Conservation (phyloP, 805 yeast genomes). For the Barnettozyma wickerhamii region DNA sequence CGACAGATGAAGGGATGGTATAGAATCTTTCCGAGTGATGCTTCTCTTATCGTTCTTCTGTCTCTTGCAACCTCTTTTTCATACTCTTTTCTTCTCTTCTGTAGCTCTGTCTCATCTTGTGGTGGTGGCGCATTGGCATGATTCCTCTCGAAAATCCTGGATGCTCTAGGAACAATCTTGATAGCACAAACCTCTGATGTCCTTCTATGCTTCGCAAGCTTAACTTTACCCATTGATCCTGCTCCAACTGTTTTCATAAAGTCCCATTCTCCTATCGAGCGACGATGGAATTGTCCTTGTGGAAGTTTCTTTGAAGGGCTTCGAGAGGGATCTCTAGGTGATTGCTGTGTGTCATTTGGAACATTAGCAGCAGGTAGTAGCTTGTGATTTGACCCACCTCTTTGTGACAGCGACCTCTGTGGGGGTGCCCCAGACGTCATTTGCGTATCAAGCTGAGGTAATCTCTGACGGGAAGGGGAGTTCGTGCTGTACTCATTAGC, state of each 20-base stretch:
- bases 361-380: slow-evolving; percentile 11
- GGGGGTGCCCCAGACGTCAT: slow-evolving; percentile 18
- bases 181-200: slow-evolving; percentile 87
- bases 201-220: slow-evolving; percentile 79
- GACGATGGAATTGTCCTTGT: slow-evolving; percentile 60
- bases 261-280: slow-evolving; percentile 95
- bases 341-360: background rate
- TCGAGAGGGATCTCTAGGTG: background rate
- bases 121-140: slow-evolving; percentile 70
- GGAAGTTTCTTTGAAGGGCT: slow-evolving; percentile 18
- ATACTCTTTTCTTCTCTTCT: slow-evolving; percentile 61
- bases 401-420: slow-evolving; percentile 8
- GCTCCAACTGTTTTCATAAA: slow-evolving; percentile 94
- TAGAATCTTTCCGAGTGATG: slow-evolving; percentile 84
- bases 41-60: slow-evolving; percentile 89
- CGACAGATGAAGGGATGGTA: slow-evolving; percentile 92
- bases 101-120: slow-evolving; percentile 48
- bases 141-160: slow-evolving; percentile 66
- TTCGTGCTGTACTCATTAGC: background rate
- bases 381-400: slow-evolving; percentile 1
- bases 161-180: slow-evolving; percentile 89
- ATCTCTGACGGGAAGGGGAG: slow-evolving; percentile 8
- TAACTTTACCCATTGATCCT: slow-evolving; percentile 99
- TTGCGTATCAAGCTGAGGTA: slow-evolving; percentile 15
- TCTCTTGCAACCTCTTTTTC: slow-evolving; percentile 88